Evolutionary conservation across 192 early-diverging fungal species (phyloP).

Genomic region (Coemansia sp.): DNA sequence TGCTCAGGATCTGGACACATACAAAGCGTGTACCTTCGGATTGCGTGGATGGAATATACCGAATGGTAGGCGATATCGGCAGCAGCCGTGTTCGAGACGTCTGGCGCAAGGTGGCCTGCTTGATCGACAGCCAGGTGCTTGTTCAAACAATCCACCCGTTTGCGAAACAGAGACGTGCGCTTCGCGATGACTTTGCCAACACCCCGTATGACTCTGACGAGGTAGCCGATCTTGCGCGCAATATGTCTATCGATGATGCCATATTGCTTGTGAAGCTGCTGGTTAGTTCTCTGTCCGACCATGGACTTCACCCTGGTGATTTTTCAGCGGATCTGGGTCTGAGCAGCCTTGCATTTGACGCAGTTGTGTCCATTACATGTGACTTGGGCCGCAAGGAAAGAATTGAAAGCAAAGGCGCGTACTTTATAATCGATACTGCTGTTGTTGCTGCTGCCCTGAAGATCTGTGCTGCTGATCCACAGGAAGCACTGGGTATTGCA

Average conservation of each 20-base stretch:
- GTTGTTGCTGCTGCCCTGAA: constrained; percentile 12
- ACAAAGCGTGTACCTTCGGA: neutral
- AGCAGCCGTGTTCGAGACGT: constrained; percentile 11
- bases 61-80: constrained; percentile 19
- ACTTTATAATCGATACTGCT: neutral
- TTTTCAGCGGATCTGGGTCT: constrained; percentile 10
- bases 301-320: neutral
- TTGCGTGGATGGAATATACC: constrained; percentile 7
- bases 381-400: neutral
- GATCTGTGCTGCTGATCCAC: constrained; percentile 11
- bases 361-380: constrained; percentile 13
- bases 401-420: neutral
- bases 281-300: neutral
- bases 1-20: constrained; percentile 12
- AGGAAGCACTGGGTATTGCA: neutral
- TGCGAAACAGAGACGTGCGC: neutral
- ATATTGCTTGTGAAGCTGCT: constrained; percentile 19
- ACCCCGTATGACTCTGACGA: neutral
- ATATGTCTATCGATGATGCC: constrained; percentile 27
- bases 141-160: constrained; percentile 4
- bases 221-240: neutral
- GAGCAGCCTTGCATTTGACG: constrained; percentile 4
- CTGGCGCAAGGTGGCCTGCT: constrained; percentile 16
- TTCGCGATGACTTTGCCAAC: constrained; percentile 3
- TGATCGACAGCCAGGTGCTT: constrained; percentile 1